Evolutionary conservation across 805 yeast genomes (phyloP).

Genomic region (Sporopachydermia lactativora): DNA sequence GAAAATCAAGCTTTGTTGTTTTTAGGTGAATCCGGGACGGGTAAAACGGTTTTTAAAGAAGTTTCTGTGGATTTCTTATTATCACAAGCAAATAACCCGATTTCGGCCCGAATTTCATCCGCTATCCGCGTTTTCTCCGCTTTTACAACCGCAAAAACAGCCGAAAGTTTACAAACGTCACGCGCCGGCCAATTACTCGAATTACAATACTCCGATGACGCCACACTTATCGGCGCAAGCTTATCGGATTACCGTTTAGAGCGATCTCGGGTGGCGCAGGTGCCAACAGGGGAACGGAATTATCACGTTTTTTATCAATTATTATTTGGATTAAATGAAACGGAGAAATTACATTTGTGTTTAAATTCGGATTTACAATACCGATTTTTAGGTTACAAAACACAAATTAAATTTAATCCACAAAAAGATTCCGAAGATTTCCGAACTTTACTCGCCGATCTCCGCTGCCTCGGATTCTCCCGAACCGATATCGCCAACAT

Average conservation of each 20-base stretch:
- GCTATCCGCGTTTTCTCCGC: conserved; percentile 23
- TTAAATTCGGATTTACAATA: conserved; percentile 22
- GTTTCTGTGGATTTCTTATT: conserved; percentile 12
- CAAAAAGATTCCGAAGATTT: conserved; percentile 36
- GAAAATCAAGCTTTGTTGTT: conserved; percentile 24
- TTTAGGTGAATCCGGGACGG: conserved; percentile 26
- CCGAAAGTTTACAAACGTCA: conserved; percentile 23
- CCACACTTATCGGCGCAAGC: conserved; percentile 36
- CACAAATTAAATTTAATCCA: conserved; percentile 26
- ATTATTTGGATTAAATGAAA: conserved; percentile 31
- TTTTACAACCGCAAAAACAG: conserved; percentile 25
- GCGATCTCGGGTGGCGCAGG: conserved; percentile 36
- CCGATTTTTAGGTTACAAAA: conserved; percentile 29
- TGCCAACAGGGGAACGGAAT: conserved; percentile 38
- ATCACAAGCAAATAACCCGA: conserved; percentile 21
- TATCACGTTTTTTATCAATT: conserved; percentile 46
- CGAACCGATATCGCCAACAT: conserved; percentile 32
- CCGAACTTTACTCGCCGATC: conserved; percentile 31
- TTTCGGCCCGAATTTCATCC: conserved; percentile 18
- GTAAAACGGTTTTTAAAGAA: conserved; percentile 23
- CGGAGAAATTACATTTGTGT: conserved; percentile 26
- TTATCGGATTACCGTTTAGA: conserved; percentile 42
- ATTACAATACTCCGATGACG: conserved; percentile 32
- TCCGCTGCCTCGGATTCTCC: conserved; percentile 33
- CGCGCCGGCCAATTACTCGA: conserved; percentile 42